Base-by-base conservation (phyloP, 495 filamentous ascomycete species). In the Neurospora cerealis region DNA sequence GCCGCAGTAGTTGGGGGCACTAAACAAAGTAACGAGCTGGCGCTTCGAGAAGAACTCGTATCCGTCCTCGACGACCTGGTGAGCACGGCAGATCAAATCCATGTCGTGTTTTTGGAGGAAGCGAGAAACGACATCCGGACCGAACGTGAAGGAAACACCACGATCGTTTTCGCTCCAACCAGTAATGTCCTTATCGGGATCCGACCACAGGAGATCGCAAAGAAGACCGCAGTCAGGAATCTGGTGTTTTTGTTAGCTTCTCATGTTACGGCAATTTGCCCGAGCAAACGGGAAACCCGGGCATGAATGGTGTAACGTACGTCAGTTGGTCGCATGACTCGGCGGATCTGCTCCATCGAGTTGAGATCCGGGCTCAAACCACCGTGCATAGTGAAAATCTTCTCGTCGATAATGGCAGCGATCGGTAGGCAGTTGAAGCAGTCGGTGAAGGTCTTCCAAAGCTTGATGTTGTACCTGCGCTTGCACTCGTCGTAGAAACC, bases 341-440 rank as follows among this genome's bases (percentile, higher is more conserved):
- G 92, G 79, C 96, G 93, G 75, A 99, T 99, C 85, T 99, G 96
- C 86, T 99, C 96, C 96, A 99, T 99, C 39, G 96, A 98, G 87
- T 98, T 99, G 69, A 99, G 86, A 79, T 99, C 96, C 37, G 96
- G 96, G 80, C 96, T 98, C 79, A 99, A 85, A 78, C 96, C 96
- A 79, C 96, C 96, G 83, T 99, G 96, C 96, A 99, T 99, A 75
- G 96, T 99, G 89, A 99, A 98, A 79, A 99, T 99, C 92, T 99
- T 99, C 88, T 99, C 96, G 81, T 99, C 96, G 79, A 99, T 99
- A 83, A 99, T 99, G 73, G 96, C 96, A n/a, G 96, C 96, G 83
- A 99, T 99, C 39, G 96, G 96, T 80, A 99, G 83, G 87, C 96
- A 99, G 87, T 99, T 99, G 89, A 99, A 99, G 89, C 96, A 99